Percentiles rank a stretch among this genome's conserved stretches.
phyloP scores from a whole-genome alignment of 2,329 filamentous ascomycete species.

The Sclerotiophoma versabilis region DNA sequence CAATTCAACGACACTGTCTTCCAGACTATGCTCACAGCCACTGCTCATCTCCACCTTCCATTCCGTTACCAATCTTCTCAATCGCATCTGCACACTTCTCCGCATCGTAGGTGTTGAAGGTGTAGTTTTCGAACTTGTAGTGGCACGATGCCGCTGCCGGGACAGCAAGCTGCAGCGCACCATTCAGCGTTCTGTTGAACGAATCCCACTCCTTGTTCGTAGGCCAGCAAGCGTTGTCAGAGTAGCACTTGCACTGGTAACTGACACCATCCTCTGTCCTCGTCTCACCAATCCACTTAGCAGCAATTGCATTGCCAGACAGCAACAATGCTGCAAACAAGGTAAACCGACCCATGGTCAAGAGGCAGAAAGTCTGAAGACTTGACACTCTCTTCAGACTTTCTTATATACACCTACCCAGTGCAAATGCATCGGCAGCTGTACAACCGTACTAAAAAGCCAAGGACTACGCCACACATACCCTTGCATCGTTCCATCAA shows the following conservation, averaged over 20 bases:
- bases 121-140: conserved; percentile 30
- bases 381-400: too few species aligned
- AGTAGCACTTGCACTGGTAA: conserved; percentile 48
- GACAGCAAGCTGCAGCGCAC: conserved; percentile 35
- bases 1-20: not conserved
- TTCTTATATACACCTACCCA: not conserved
- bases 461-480: not conserved
- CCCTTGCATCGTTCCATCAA: too few species aligned
- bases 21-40: conserved; percentile 33
- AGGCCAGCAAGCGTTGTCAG: conserved; percentile 45
- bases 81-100: conserved; percentile 36
- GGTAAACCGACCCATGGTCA: not conserved
- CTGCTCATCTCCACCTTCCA: conserved; percentile 27
- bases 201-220: conserved; percentile 33
- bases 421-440: not conserved
- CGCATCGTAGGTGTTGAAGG: conserved; percentile 31
- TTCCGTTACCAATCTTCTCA: conserved; percentile 31
- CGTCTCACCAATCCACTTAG: conserved; percentile 41
- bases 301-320: not conserved
- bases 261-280: conserved; percentile 31
- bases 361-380: not conserved
- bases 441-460: too few species aligned
- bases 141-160: conserved; percentile 44
- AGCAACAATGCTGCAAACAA: not conserved
- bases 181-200: conserved; percentile 41